A percentile compares a stretch with the other conserved stretches of the same genome.
These are phyloP conservation scores for Trichoderma atrobrunneum DNA, from an alignment of 2,329 filamentous ascomycete genomes.

Conservation along the genomic window DNA sequence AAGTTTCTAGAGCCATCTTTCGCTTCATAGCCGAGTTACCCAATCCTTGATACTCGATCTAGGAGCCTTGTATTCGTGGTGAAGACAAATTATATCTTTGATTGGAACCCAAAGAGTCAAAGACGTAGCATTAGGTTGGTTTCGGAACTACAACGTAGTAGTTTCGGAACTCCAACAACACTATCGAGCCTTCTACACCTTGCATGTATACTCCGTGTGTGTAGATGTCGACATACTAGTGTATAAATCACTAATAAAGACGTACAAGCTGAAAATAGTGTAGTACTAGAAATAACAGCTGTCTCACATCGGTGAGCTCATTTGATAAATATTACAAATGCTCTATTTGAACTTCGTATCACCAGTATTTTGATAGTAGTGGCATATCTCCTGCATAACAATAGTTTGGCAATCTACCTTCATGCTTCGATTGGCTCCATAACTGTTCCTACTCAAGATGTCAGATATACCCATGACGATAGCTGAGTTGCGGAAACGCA, in stretches of 20 bases:
- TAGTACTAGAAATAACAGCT: not conserved
- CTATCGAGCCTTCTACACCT: not conserved
- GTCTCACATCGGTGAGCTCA: fast-evolving
- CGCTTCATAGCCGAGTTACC: not conserved
- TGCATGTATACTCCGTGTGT: not conserved
- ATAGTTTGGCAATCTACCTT: not conserved
- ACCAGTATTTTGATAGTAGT: not conserved
- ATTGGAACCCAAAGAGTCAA: not conserved
- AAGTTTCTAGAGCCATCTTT: not conserved
- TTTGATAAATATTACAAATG: not conserved
- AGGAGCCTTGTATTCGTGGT: not conserved
- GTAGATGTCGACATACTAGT: not conserved
- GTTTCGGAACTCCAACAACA: not conserved
- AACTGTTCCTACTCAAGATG: not conserved
- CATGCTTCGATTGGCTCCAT: not conserved
- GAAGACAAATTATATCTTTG: not conserved
- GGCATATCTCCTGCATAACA: not conserved
- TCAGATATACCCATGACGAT: not conserved
- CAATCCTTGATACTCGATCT: not conserved
- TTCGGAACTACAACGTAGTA: not conserved
- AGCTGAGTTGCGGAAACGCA: not conserved
- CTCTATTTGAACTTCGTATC: not conserved
- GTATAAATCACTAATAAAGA: not conserved
- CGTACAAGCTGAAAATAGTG: not conserved
- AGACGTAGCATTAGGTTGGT: not conserved